phyloP scores from a whole-genome alignment of 495 filamentous ascomycete genomes.

The Daldinia childiae region DNA sequence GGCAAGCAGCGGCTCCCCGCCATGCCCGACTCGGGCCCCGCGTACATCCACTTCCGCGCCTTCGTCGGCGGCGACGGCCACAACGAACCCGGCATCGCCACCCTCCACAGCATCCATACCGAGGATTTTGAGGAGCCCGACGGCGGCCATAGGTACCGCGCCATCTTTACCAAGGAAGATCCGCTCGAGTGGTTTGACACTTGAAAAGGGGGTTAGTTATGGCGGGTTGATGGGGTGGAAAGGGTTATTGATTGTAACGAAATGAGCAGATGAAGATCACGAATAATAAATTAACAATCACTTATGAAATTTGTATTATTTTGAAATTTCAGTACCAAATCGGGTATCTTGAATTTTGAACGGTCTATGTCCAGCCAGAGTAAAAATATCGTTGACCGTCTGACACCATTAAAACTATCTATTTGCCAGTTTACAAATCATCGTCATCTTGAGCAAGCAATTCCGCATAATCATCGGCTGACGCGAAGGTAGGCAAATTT shows the following conservation, averaged over 20 bases:
- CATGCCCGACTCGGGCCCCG: conserved; percentile 51
- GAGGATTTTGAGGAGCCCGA: conserved; percentile 58
- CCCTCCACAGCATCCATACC: conserved; percentile 63
- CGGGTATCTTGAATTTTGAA: conserved; percentile 37
- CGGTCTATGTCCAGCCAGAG: conserved; percentile 6
- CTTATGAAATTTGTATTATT: background rate
- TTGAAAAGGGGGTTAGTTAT: conserved; percentile 30
- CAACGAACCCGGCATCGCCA: conserved; percentile 55
- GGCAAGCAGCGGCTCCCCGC: conserved; percentile 64
- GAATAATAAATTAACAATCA: background rate
- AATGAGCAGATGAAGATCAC: conserved; percentile 4
- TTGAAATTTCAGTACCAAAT: conserved; percentile 10
- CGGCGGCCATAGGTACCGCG: conserved; percentile 58
- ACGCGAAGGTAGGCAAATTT: conserved; percentile 89
- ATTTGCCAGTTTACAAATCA: conserved; percentile 8
- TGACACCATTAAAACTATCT: background rate
- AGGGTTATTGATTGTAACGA: background rate
- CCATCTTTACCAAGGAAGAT: conserved; percentile 63
- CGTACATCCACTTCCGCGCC: conserved; percentile 60
- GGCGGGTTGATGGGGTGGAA: background rate
- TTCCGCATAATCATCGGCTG: conserved; percentile 90
- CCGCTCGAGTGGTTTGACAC: conserved; percentile 67
- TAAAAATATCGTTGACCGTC: conserved; percentile 1
- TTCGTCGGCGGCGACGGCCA: conserved; percentile 59
- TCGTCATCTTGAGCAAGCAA: conserved; percentile 69